phyloP scores from a whole-genome alignment of 495 filamentous ascomycete species.

The Trichocladium antarcticum region DNA sequence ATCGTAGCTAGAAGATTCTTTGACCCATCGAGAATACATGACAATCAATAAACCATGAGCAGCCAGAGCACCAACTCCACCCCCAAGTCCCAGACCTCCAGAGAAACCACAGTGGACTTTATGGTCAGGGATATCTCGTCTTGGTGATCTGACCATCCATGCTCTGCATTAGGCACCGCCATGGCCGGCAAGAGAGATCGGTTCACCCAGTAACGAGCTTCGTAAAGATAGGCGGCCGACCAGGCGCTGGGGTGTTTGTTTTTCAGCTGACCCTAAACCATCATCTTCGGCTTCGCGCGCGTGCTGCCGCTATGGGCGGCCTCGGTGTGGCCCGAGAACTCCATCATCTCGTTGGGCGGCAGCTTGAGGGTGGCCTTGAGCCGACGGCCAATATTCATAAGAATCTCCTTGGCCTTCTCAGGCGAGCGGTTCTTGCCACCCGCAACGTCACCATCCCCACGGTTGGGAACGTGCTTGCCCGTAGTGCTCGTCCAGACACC shows the following conservation, averaged over 20 bases:
- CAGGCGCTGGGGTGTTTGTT: neutral
- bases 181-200: neutral
- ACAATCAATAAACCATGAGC: neutral
- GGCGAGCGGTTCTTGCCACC: constrained; percentile 57
- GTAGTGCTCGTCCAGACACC: constrained; percentile 86
- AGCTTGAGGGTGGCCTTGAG: constrained; percentile 88
- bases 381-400: constrained; percentile 68
- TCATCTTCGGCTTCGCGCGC: constrained; percentile 87
- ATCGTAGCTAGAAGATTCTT: neutral
- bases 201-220: neutral
- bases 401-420: constrained; percentile 72
- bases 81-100: neutral
- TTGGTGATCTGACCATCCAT: neutral
- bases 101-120: neutral
- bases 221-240: neutral
- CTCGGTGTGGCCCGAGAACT: constrained; percentile 96
- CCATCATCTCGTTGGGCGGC: constrained; percentile 60
- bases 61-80: neutral
- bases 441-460: constrained; percentile 56
- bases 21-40: neutral
- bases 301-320: constrained; percentile 85
- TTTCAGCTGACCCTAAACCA: constrained; percentile 42
- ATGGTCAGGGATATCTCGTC: neutral
- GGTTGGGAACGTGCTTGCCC: constrained; percentile 65
- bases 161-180: neutral